Evolutionary conservation across 2,329 filamentous ascomycete genomes (phyloP).

Genomic region (Sporothrix inflata): DNA sequence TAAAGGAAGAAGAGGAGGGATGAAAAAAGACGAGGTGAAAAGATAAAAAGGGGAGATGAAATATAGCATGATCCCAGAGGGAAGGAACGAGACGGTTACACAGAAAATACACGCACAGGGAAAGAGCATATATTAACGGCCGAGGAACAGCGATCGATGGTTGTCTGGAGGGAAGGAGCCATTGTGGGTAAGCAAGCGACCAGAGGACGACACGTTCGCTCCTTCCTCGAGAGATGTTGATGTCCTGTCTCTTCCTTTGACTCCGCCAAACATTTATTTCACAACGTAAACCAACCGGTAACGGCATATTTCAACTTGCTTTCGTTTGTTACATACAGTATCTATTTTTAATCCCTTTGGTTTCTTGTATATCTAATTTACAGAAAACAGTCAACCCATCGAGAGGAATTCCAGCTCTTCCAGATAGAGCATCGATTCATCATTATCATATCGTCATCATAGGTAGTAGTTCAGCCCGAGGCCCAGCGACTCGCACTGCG

Average conservation of each 20-base stretch:
- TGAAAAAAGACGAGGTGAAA: neutral
- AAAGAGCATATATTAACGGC: slow-evolving; percentile 1
- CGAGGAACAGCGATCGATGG: neutral
- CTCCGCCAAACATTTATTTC: neutral
- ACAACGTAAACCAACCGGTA: neutral
- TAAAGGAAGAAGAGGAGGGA: neutral
- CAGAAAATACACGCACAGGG: neutral
- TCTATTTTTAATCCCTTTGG: neutral
- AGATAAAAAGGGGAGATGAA: neutral
- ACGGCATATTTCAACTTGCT: neutral
- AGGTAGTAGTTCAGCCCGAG: slow-evolving; percentile 50
- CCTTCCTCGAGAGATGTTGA: neutral
- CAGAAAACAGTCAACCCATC: neutral
- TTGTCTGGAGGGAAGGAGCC: neutral
- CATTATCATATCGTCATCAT: slow-evolving; percentile 16
- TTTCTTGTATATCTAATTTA: too few relatives aligned
- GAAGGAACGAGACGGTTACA: neutral
- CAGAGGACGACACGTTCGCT: neutral
- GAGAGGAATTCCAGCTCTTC: neutral
- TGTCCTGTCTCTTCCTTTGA: neutral
- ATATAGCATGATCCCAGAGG: neutral
- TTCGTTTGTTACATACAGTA: neutral
- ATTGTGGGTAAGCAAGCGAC: neutral
- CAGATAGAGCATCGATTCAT: neutral
- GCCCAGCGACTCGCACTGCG: slow-evolving; percentile 54